Percentiles rank a stretch among this genome's conserved stretches.
Conservation (phyloP, 257 asterid species). For the Plantago major region DNA sequence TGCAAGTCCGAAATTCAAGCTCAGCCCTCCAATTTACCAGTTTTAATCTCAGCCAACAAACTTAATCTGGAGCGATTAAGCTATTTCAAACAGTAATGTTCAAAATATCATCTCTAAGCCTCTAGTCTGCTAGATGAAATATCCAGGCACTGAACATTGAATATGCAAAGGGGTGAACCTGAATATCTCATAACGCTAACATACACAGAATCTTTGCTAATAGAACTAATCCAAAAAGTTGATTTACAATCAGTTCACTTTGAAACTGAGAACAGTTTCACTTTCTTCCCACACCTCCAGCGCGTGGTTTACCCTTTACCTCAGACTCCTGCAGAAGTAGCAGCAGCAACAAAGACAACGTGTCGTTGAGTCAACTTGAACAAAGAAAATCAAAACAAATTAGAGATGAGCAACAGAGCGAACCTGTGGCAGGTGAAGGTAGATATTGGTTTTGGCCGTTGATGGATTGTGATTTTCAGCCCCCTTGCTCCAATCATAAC, state of each 20-base stretch:
- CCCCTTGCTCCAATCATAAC: slow-evolving; percentile 99
- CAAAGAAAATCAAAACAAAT: neutral
- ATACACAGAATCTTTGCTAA: too few species aligned
- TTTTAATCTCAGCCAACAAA: too few species aligned
- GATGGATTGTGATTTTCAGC: slow-evolving; percentile 96
- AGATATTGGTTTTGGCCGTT: slow-evolving; percentile 64
- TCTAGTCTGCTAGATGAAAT: too few species aligned
- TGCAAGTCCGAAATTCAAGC: too few species aligned
- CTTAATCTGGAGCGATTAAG: too few species aligned
- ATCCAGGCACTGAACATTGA: too few species aligned
- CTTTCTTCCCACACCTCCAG: slow-evolving; percentile 52
- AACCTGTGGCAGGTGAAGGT: slow-evolving; percentile 83
- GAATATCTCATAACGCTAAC: too few species aligned
- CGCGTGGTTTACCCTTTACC: slow-evolving; percentile 85
- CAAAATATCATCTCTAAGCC: too few species aligned
- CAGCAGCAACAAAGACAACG: slow-evolving; percentile 1
- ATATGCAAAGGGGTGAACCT: too few species aligned
- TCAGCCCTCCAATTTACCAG: too few species aligned
- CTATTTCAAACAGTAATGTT: too few species aligned
- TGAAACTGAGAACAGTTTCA: slow-evolving; percentile 26
- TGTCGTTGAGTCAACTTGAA: neutral
- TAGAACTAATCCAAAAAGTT: too few species aligned
- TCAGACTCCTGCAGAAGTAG: slow-evolving; percentile 60
- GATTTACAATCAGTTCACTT: neutral
- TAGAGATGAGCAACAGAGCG: neutral